Conservation (phyloP, 2,329 filamentous ascomycete species). For the Plectosphaerella plurivora region DNA sequence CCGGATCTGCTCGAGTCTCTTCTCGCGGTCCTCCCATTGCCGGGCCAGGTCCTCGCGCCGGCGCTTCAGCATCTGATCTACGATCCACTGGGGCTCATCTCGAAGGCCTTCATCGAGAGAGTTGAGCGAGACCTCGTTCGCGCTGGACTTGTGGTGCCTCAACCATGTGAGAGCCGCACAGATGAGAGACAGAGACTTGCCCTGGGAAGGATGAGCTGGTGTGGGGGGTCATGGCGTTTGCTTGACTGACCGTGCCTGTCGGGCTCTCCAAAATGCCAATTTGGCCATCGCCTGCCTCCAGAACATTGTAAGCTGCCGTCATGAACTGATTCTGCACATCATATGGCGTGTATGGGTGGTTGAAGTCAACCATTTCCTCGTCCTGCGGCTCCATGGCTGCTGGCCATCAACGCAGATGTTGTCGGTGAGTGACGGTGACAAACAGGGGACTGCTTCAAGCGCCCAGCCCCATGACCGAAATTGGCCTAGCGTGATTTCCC, state of each 20-base stretch:
- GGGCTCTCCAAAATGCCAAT: slow-evolving; percentile 89
- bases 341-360: slow-evolving; percentile 86
- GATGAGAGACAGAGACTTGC: slow-evolving; percentile 88
- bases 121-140: slow-evolving; percentile 49
- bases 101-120: slow-evolving; percentile 39
- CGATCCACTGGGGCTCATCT: slow-evolving; percentile 80
- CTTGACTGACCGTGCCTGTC: slow-evolving; percentile 64
- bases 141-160: slow-evolving; percentile 67
- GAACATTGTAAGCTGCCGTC: slow-evolving; percentile 72
- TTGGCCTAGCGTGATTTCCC: no score
- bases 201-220: slow-evolving; percentile 35
- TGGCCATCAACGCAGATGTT: no score
- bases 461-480: no score
- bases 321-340: slow-evolving; percentile 86
- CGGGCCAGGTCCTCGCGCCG: slow-evolving; percentile 63
- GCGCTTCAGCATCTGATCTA: slow-evolving; percentile 68
- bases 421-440: no score
- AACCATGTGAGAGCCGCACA: slow-evolving; percentile 88
- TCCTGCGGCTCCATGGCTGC: slow-evolving; percentile 13
- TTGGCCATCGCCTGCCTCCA: slow-evolving; percentile 66
- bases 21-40: slow-evolving; percentile 69
- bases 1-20: slow-evolving; percentile 61
- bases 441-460: no score
- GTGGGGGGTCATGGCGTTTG: background rate
- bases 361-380: slow-evolving; percentile 52